Evolutionary conservation across 257 asterid species (phyloP), one percentile per base, ranked within the genome.

Genomic region (Solanum dulcamara): DNA sequence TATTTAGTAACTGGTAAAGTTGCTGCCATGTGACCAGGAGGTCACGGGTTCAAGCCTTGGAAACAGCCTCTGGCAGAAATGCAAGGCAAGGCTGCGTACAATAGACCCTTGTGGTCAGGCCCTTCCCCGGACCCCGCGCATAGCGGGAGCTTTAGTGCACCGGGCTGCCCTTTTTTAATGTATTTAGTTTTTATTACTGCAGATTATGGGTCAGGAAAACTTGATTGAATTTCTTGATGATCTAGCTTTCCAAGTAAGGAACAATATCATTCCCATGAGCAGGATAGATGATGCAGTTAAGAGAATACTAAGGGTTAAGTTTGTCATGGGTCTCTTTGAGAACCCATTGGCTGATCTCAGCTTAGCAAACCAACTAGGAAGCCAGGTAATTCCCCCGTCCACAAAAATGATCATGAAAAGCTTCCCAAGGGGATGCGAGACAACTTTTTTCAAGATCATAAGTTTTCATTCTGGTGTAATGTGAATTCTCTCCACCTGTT

Each of bases 261-360:
- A 85, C 22, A 84, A 87, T 44, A 51, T 85, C n/a, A 84, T 89
- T 53, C 90, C 91, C 22, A 85, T 87, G 86, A 89, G 91, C 81
- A 87, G 91, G 87, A 89, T 89, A 81, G 87, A 89, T 84, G 91
- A 89, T 66, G 91, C 91, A 22, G 90, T 89, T 28, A 72, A 35
- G 68, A 87, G 91, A 74, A 89, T 89, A 83, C 53, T 89, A 28
- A 89, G 91, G 67, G 86, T 89, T 60, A 80, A 87, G 79, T 87
- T 87, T 85, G 48, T 87, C 42, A 87, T 87, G 89, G 89, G 89
- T 26, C 86, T 87, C 48, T 87, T 87, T 71, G 89, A 87, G 88
- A 85, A 87, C 48, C 89, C 89, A 11, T 44, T 87, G 86, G 89
- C 88, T 55, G 89, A 87, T 50, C 83, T 81, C 70, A 81, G 88